phyloP scores from a whole-genome alignment of 2,329 filamentous ascomycete genomes.

The Microdochium paspali region DNA sequence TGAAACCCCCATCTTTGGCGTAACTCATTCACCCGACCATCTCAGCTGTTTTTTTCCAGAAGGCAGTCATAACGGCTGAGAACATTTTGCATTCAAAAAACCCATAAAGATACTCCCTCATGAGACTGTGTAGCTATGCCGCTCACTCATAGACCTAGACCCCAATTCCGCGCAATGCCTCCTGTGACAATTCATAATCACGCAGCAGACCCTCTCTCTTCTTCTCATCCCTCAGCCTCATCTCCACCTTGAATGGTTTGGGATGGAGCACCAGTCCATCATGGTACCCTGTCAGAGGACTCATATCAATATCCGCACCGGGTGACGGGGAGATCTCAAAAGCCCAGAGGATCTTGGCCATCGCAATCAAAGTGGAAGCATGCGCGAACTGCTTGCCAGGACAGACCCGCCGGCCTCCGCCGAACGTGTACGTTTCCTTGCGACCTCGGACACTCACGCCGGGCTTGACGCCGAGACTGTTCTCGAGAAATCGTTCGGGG shows the following conservation, averaged over 20 bases:
- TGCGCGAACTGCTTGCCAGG: conserved; percentile 4
- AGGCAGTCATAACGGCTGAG: no score
- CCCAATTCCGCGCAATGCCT: not conserved
- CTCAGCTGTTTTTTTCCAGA: no score
- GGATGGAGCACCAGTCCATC: not conserved
- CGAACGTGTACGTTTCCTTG: conserved; percentile 4
- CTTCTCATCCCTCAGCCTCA: not conserved
- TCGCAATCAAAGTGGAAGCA: conserved; percentile 2
- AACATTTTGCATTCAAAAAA: no score
- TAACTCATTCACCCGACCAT: no score
- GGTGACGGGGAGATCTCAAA: conserved; percentile 1
- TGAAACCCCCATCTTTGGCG: no score
- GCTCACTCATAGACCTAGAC: no score
- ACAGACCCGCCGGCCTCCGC: conserved; percentile 4
- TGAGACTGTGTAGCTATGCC: no score
- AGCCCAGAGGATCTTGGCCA: conserved; percentile 5
- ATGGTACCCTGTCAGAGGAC: not conserved
- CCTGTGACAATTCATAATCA: not conserved
- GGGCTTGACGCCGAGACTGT: conserved; percentile 3
- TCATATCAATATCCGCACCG: not conserved
- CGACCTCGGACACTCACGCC: not conserved
- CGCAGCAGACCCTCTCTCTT: not conserved
- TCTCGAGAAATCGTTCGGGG: conserved; percentile 7
- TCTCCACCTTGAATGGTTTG: not conserved
- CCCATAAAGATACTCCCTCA: no score